A percentile compares a stretch with the other conserved stretches of the same genome.
Conservation (phyloP, 129 eudicot species). For the Escallonia herrerae region DNA sequence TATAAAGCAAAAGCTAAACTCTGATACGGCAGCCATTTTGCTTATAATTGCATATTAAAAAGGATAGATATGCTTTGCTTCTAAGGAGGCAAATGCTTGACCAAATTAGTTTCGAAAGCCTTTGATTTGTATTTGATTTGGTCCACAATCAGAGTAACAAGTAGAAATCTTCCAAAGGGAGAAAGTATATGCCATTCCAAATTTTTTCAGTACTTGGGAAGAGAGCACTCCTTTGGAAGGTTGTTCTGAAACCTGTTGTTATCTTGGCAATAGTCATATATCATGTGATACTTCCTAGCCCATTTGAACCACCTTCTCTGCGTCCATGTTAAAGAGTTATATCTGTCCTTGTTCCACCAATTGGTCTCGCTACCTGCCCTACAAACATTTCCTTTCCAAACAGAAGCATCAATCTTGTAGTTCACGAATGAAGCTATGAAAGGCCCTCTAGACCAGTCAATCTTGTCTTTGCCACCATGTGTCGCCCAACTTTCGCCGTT, state of each 20-base stretch:
- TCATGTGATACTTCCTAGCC: constrained; percentile 64
- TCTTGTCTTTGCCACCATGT: constrained; percentile 65
- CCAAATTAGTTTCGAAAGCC: neutral
- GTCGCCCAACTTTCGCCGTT: constrained; percentile 80
- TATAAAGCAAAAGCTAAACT: no score
- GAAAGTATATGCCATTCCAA: neutral
- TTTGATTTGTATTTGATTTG: no score
- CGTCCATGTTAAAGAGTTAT: constrained; percentile 47
- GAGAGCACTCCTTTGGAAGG: constrained; percentile 79
- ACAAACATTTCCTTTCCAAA: constrained; percentile 75
- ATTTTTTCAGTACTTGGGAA: constrained; percentile 50
- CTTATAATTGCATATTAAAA: no score
- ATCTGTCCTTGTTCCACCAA: constrained; percentile 74
- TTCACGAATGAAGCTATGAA: constrained; percentile 55
- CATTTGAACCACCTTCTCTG: constrained; percentile 76
- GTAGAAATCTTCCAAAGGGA: constrained; percentile 8
- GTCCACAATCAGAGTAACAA: constrained; percentile 5
- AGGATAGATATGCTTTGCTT: no score
- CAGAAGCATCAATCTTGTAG: constrained; percentile 62
- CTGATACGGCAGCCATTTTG: no score
- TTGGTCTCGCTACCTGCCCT: constrained; percentile 43
- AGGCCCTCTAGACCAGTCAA: constrained; percentile 72
- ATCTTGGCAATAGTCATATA: constrained; percentile 79
- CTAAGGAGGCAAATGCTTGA: constrained; percentile 3
- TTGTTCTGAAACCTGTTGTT: constrained; percentile 53